Percentiles rank a stretch among this genome's conserved stretches.
These are phyloP conservation scores for Barnettozyma sucrosica DNA, from an alignment of 805 yeast species.

Conservation along the genomic window DNA sequence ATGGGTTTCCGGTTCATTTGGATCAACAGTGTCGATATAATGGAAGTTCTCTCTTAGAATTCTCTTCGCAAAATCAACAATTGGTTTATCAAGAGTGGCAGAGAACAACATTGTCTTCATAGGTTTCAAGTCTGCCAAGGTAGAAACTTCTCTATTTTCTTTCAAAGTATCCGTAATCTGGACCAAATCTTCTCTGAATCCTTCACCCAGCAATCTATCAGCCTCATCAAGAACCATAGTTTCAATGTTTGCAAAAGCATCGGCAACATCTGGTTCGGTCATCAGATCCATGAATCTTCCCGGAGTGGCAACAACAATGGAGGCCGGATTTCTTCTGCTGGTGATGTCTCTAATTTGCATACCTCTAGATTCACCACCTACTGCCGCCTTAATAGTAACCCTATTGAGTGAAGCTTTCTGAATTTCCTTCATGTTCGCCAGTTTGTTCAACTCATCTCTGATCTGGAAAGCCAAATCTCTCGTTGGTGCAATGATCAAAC, in stretches of 20 bases:
- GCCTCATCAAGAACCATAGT: slow-evolving; percentile 86
- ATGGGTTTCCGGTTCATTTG: slow-evolving; percentile 70
- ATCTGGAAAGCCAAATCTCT: slow-evolving; percentile 88
- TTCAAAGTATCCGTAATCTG: slow-evolving; percentile 48
- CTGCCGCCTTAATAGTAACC: slow-evolving; percentile 45
- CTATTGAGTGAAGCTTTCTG: slow-evolving; percentile 20
- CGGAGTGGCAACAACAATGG: slow-evolving; percentile 81
- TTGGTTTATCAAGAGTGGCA: slow-evolving; percentile 76
- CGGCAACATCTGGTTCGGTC: slow-evolving; percentile 37
- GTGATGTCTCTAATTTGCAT: slow-evolving; percentile 31
- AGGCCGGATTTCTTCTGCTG: slow-evolving; percentile 33
- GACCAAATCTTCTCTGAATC: slow-evolving; percentile 64
- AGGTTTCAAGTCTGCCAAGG: slow-evolving; percentile 27
- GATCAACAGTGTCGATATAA: slow-evolving; percentile 69
- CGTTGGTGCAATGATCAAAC: slow-evolving; percentile 81
- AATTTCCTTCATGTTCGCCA: slow-evolving; percentile 30
- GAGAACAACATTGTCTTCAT: slow-evolving; percentile 74
- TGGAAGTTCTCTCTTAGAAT: slow-evolving; percentile 51
- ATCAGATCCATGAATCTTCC: slow-evolving; percentile 73
- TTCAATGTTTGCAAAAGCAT: slow-evolving; percentile 45
- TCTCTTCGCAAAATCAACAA: slow-evolving; percentile 55
- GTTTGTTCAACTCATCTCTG: slow-evolving; percentile 52
- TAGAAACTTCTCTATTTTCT: slow-evolving; percentile 26
- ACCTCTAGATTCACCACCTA: slow-evolving; percentile 57
- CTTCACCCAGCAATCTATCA: slow-evolving; percentile 76